Conservation (phyloP, 108 stramenopile genomes). For the Schizochytrium sp. region DNA sequence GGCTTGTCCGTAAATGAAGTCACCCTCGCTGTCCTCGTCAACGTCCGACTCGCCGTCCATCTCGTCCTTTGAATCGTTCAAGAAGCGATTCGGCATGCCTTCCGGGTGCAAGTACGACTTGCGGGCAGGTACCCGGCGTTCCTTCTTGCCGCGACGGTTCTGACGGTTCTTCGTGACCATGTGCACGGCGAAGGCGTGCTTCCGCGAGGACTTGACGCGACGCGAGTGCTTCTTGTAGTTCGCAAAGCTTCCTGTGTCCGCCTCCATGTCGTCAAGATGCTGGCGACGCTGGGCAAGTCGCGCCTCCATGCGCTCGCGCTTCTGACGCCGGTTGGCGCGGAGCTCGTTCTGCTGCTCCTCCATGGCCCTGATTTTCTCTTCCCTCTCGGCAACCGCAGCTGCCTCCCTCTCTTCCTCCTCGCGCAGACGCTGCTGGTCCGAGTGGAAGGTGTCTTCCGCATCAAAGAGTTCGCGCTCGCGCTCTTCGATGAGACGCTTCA, state of each 20-base stretch:
- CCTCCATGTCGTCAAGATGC: not conserved
- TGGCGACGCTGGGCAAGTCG: not conserved
- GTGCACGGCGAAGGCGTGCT: not conserved
- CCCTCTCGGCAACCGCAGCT: not conserved
- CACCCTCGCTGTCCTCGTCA: not conserved
- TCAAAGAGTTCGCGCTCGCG: not conserved
- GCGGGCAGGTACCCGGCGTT: not conserved
- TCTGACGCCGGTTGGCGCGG: not conserved
- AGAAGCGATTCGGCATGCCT: not conserved
- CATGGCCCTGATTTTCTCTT: not conserved
- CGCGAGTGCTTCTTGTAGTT: too few species aligned
- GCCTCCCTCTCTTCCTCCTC: too few species aligned
- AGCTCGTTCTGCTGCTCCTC: not conserved
- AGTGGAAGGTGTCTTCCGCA: not conserved
- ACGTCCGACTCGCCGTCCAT: not conserved
- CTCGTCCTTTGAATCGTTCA: not conserved
- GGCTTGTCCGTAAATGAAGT: not conserved
- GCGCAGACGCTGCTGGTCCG: not conserved
- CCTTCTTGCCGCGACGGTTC: not conserved
- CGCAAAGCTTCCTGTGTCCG: too few species aligned
- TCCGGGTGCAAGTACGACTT: not conserved
- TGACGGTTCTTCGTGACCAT: not conserved
- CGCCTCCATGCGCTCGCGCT: not conserved
- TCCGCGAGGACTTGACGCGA: not conserved
- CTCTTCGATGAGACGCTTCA: not conserved